Conservation (phyloP, 345 rosid genomes). For the Arabidopsis suecica region DNA sequence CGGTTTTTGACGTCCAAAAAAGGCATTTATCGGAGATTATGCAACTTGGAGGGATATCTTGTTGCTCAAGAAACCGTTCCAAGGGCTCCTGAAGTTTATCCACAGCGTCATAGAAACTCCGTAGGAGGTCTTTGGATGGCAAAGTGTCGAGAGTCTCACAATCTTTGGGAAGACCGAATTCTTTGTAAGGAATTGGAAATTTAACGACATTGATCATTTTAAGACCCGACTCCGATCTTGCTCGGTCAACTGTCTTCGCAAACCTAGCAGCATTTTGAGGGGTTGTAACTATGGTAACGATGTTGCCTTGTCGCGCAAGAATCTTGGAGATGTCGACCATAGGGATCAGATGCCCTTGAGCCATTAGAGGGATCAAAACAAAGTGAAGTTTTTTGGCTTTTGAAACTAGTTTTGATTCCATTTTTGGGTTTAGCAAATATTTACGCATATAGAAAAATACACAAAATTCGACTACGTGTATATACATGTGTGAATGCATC, state of each 20-base stretch:
- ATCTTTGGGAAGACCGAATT: constrained; percentile 71
- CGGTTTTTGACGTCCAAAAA: constrained; percentile 65
- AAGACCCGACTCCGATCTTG: constrained; percentile 40
- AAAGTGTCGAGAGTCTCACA: constrained; percentile 80
- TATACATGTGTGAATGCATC: constrained; percentile 13
- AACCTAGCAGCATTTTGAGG: constrained; percentile 71
- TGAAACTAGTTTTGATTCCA: constrained; percentile 40
- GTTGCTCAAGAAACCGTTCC: constrained; percentile 51
- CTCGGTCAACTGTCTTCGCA: constrained; percentile 47
- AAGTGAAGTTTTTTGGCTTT: constrained; percentile 56
- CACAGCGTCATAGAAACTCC: constrained; percentile 60
- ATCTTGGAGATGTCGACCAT: constrained; percentile 71
- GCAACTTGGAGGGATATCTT: constrained; percentile 64
- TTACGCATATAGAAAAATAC: not conserved
- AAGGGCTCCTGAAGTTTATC: constrained; percentile 58
- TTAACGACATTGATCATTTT: constrained; percentile 47
- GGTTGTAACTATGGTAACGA: constrained; percentile 70
- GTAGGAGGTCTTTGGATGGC: constrained; percentile 56
- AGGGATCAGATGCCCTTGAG: constrained; percentile 87
- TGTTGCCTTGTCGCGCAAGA: constrained; percentile 58
- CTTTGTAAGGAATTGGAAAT: constrained; percentile 61
- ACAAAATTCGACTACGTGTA: not conserved
- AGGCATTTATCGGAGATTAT: constrained; percentile 75
- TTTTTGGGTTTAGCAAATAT: constrained; percentile 10
- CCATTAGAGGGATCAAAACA: constrained; percentile 73